Conservation (phyloP, 441 rosid genomes). For the Lepidium campestre region DNA sequence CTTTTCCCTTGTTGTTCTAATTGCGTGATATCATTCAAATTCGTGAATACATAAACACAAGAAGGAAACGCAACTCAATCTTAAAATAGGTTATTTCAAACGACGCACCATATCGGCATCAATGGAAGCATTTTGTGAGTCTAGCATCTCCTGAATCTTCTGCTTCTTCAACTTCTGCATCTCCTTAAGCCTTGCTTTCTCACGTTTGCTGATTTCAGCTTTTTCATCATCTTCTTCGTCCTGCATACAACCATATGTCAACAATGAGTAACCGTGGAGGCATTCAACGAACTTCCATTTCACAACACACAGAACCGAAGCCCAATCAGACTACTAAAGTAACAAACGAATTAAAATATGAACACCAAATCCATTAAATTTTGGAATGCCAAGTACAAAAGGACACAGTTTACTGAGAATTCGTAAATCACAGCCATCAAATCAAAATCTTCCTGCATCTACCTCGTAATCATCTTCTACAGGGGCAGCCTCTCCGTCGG, state of each 20-base stretch:
- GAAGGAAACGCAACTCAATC: background rate
- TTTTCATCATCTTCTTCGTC: slow-evolving; percentile 39
- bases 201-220: slow-evolving; percentile 70
- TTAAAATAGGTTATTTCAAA: background rate
- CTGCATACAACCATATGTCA: slow-evolving; percentile 29
- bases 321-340: background rate
- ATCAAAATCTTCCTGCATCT: background rate
- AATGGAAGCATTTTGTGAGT: slow-evolving; percentile 84
- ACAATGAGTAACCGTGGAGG: background rate
- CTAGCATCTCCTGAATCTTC: slow-evolving; percentile 89
- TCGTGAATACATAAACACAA: background rate
- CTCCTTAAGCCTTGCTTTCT: slow-evolving; percentile 77
- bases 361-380: background rate
- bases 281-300: background rate
- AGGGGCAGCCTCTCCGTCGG: slow-evolving; percentile 16
- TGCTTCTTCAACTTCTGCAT: slow-evolving; percentile 87
- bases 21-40: slow-evolving; percentile 1
- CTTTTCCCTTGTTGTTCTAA: slow-evolving; percentile 86
- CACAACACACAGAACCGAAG: background rate
- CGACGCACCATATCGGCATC: slow-evolving; percentile 85
- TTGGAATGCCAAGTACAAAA: background rate
- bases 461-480: slow-evolving; percentile 52
- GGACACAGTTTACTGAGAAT: background rate
- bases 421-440: background rate
- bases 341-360: background rate